These are phyloP conservation scores for Sutorius eximius DNA, from an alignment of 1,284 basidiomycete genomes.

Conservation along the genomic window DNA sequence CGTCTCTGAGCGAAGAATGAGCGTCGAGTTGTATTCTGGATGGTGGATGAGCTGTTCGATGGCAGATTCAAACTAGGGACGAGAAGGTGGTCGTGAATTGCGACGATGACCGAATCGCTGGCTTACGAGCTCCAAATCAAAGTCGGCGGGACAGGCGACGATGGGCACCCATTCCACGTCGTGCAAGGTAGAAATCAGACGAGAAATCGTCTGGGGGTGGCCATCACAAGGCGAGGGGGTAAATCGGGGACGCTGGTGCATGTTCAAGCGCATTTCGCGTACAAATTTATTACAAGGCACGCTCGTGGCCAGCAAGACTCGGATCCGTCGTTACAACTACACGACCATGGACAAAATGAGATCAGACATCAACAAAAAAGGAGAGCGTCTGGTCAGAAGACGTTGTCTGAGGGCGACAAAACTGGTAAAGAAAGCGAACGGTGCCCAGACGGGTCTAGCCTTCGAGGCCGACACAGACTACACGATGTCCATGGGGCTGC, in stretches of 20 bases:
- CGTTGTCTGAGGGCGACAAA: slow-evolving; percentile 14
- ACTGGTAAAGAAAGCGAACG: slow-evolving; percentile 23
- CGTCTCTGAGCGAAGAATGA: slow-evolving; percentile 76
- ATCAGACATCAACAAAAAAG: slow-evolving; percentile 27
- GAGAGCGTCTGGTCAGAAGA: slow-evolving; percentile 26
- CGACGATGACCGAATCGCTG: neutral
- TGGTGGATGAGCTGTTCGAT: slow-evolving; percentile 68
- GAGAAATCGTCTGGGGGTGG: neutral
- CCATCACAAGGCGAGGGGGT: slow-evolving; percentile 24
- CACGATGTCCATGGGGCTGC: slow-evolving; percentile 17
- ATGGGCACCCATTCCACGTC: slow-evolving; percentile 38
- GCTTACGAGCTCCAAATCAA: slow-evolving; percentile 44
- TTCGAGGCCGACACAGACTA: slow-evolving; percentile 7
- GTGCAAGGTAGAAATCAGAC: slow-evolving; percentile 7
- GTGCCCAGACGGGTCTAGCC: slow-evolving; percentile 9
- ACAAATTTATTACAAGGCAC: slow-evolving; percentile 16
- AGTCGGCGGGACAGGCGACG: slow-evolving; percentile 42
- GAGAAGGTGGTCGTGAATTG: neutral
- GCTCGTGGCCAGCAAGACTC: neutral
- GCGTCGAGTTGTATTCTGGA: slow-evolving; percentile 81
- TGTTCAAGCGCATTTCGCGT: slow-evolving; percentile 8
- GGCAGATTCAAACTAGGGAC: slow-evolving; percentile 60
- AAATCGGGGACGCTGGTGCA: slow-evolving; percentile 27
- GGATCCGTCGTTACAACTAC: slow-evolving; percentile 9
- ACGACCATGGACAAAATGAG: slow-evolving; percentile 23